Base-by-base conservation (phyloP, 441 rosid genomes). In the Monsonia emarginata region DNA sequence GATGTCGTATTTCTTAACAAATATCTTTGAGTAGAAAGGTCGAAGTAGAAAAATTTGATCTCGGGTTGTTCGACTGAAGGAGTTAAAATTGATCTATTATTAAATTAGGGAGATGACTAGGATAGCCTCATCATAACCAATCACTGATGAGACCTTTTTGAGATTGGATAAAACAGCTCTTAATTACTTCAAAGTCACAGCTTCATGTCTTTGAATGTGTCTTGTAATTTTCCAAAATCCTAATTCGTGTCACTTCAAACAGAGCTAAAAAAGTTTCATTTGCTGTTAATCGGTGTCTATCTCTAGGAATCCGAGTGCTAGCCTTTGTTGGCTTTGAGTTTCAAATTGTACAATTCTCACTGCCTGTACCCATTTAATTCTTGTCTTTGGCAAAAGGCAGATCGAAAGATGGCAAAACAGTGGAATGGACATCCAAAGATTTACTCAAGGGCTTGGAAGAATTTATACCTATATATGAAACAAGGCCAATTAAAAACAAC, bases 341-440 rank as follows among this genome's bases (percentile, higher is more conserved):
- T 21, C 24, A 56, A 28, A 1, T 36, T 59, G 59, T 66, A 40
- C 61, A 57, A 44, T 70, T 75, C 72, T 81, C 75, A 81, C 70
- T 5, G 64, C 75, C 64, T 68, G 69, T 58, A 54, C 76, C 82
- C 69, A 68, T 82, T 85, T 82, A 81, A 85, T 82, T 85, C 24
- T 74, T 80, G 63, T 80, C 86, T 76, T 84, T 86, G 89, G 83
- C 84, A 85, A 91, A 89, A 88, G 99, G 97, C 97, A 94, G 99
- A 91, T 87, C 97, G 90, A 95, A 87, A 95, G 92, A 84, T 74
- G 97, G 96, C 70, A 89, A 88, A 78, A 83, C 81, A 63, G 96
- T 95, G 68, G 88, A 85, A 68, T 95, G 99, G 99, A 89, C 96
- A 59, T 73, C 87, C 80, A 91, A 94, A 78, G 97, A 94, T 81